Percentiles rank a stretch among this genome's conserved stretches.
These are phyloP conservation scores for Clavispora santaluciae DNA, from an alignment of 805 yeast genomes.

Conservation along the genomic window DNA sequence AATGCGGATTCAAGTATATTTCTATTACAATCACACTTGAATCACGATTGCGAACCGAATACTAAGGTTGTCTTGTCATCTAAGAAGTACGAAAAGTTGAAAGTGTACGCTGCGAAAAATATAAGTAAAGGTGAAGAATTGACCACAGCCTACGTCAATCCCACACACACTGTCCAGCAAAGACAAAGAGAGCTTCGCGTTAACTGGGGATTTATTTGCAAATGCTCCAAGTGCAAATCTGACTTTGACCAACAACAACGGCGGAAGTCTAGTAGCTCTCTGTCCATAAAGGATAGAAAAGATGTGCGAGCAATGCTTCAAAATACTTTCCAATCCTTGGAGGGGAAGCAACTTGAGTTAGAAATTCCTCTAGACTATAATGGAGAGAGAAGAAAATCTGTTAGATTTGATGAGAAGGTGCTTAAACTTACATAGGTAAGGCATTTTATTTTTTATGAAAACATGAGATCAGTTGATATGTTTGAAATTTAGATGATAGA, in stretches of 20 bases:
- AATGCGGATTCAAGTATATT: constrained; percentile 62
- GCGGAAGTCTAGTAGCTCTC: constrained; percentile 37
- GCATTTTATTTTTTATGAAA: neutral
- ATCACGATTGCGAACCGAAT: constrained; percentile 75
- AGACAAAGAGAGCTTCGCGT: constrained; percentile 63
- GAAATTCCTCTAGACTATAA: constrained; percentile 35
- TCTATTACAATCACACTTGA: constrained; percentile 62
- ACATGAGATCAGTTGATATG: too few relatives aligned
- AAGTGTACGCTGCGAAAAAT: constrained; percentile 48
- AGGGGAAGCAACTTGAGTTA: constrained; percentile 40
- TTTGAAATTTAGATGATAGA: too few relatives aligned
- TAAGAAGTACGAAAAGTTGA: constrained; percentile 49
- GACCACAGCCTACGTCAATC: constrained; percentile 65
- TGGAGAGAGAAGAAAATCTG: constrained; percentile 55
- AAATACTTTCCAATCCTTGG: constrained; percentile 34
- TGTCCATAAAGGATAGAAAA: constrained; percentile 21
- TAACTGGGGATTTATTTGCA: constrained; percentile 77
- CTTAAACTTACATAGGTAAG: constrained; percentile 8
- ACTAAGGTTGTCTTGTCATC: constrained; percentile 45
- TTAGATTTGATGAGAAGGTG: constrained; percentile 60
- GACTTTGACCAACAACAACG: constrained; percentile 45
- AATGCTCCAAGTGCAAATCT: constrained; percentile 58
- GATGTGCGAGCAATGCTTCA: constrained; percentile 46
- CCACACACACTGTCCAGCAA: constrained; percentile 53
- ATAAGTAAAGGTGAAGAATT: constrained; percentile 65